phyloP scores from a whole-genome alignment of 1,284 basidiomycete genomes.

The Ceratobasidium sp. region DNA sequence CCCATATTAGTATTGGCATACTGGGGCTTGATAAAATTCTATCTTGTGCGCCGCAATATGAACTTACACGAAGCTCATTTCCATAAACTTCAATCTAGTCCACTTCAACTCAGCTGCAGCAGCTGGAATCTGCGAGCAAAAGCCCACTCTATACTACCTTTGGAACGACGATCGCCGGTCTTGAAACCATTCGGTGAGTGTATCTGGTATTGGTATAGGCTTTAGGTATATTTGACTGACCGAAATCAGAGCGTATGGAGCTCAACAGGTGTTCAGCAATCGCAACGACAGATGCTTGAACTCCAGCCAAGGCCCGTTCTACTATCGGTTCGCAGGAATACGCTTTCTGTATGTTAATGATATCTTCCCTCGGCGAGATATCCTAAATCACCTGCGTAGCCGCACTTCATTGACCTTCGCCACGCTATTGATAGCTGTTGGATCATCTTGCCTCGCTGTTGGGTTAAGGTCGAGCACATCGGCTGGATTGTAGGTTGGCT shows the following conservation, averaged over 20 bases:
- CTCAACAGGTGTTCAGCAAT: conserved; percentile 42
- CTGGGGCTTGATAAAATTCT: conserved; percentile 39
- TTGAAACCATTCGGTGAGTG: conserved; percentile 46
- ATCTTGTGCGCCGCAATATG: conserved; percentile 43
- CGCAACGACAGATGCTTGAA: conserved; percentile 44
- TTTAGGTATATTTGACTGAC: neutral
- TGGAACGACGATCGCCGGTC: conserved; percentile 45
- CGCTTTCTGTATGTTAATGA: conserved; percentile 45
- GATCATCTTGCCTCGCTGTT: conserved; percentile 44
- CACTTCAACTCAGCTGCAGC: conserved; percentile 42
- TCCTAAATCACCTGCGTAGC: conserved; percentile 33
- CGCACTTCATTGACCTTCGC: conserved; percentile 45
- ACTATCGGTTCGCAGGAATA: conserved; percentile 46
- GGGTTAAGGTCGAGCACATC: conserved; percentile 45
- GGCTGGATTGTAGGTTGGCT: conserved; percentile 40
- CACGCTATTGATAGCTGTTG: conserved; percentile 45
- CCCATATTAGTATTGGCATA: conserved; percentile 20
- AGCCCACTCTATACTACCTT: conserved; percentile 47
- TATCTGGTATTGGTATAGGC: no score
- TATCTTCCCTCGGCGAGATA: neutral
- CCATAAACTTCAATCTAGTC: neutral
- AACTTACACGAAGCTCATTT: neutral
- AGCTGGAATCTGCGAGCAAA: conserved; percentile 45
- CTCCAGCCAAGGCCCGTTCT: conserved; percentile 46
- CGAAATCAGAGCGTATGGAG: conserved; percentile 42